These are phyloP conservation scores for Saturnispora bothae DNA, from an alignment of 805 yeast genomes.

Conservation along the genomic window DNA sequence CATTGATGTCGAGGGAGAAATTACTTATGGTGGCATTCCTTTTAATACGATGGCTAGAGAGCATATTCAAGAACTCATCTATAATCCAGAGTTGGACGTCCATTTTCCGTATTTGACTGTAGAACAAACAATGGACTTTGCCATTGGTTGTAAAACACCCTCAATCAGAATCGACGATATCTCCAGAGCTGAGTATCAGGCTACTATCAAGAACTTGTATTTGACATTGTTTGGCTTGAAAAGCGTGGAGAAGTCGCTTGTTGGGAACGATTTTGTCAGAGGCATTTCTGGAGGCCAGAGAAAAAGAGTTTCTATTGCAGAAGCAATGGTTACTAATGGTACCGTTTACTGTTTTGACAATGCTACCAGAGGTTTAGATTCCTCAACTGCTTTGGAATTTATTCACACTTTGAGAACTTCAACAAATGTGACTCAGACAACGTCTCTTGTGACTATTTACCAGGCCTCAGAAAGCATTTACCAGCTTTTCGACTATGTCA, in stretches of 20 bases:
- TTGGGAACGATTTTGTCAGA: slow-evolving; percentile 38
- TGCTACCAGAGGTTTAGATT: slow-evolving; percentile 77
- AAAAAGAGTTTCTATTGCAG: slow-evolving; percentile 76
- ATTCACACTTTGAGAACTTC: slow-evolving; percentile 47
- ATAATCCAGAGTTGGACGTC: slow-evolving; percentile 45
- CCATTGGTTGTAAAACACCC: slow-evolving; percentile 51
- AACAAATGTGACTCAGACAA: slow-evolving; percentile 10
- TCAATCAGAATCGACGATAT: slow-evolving; percentile 25
- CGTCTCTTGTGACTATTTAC: slow-evolving; percentile 17
- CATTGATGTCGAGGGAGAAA: slow-evolving; percentile 28
- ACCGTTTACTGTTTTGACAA: slow-evolving; percentile 67
- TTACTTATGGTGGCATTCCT: slow-evolving; percentile 40
- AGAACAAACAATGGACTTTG: slow-evolving; percentile 46
- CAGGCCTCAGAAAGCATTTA: slow-evolving; percentile 63
- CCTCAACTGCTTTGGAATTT: slow-evolving; percentile 75
- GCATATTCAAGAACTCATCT: slow-evolving; percentile 39
- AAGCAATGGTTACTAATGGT: slow-evolving; percentile 57
- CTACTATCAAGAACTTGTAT: slow-evolving; percentile 34
- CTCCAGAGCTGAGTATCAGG: slow-evolving; percentile 34
- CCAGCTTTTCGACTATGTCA: slow-evolving; percentile 51
- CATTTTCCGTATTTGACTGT: slow-evolving; percentile 50
- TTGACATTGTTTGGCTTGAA: slow-evolving; percentile 47
- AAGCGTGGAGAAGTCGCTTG: slow-evolving; percentile 43
- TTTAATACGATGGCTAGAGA: slow-evolving; percentile 37
- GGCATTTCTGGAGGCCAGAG: slow-evolving; percentile 81